phyloP scores from a whole-genome alignment of 306 rosid species.

The Sphenostylis stenocarpa region DNA sequence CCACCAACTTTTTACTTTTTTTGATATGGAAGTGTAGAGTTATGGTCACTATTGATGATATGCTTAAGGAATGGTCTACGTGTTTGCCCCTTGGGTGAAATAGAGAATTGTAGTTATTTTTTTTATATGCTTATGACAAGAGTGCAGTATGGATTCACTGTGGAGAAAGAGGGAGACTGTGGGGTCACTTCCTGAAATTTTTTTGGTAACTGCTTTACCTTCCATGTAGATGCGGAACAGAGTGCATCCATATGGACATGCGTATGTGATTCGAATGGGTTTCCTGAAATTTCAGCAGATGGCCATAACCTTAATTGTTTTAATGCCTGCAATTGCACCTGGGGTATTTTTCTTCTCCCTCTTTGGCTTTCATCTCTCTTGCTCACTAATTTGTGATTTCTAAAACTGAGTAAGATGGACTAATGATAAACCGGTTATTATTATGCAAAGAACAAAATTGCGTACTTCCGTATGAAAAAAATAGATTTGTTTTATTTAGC shows the following conservation, averaged over 20 bases:
- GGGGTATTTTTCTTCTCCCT: slow-evolving; percentile 57
- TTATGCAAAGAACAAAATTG: neutral
- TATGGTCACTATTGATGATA: neutral
- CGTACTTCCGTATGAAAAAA: neutral
- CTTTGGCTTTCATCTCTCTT: slow-evolving; percentile 23
- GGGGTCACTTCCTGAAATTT: slow-evolving; percentile 11
- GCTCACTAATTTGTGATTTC: neutral
- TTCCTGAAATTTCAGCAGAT: slow-evolving; percentile 71
- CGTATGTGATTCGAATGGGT: slow-evolving; percentile 59
- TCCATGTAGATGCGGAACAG: slow-evolving; percentile 54
- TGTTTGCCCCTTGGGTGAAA: neutral
- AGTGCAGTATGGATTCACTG: neutral
- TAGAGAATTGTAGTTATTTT: neutral
- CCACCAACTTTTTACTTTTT: neutral
- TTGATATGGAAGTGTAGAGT: neutral
- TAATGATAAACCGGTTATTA: neutral
- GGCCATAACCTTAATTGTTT: slow-evolving; percentile 58
- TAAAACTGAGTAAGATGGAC: slow-evolving; percentile 1
- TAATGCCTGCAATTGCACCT: slow-evolving; percentile 82
- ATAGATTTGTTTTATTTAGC: neutral
- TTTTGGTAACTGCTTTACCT: slow-evolving; percentile 30
- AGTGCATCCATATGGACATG: slow-evolving; percentile 68
- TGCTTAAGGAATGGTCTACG: neutral
- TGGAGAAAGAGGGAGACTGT: slow-evolving; percentile 11
- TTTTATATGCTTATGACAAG: neutral